These are phyloP conservation scores for Colletotrichum orchidophilum DNA, from an alignment of 2,329 filamentous ascomycete genomes.

Conservation along the genomic window DNA sequence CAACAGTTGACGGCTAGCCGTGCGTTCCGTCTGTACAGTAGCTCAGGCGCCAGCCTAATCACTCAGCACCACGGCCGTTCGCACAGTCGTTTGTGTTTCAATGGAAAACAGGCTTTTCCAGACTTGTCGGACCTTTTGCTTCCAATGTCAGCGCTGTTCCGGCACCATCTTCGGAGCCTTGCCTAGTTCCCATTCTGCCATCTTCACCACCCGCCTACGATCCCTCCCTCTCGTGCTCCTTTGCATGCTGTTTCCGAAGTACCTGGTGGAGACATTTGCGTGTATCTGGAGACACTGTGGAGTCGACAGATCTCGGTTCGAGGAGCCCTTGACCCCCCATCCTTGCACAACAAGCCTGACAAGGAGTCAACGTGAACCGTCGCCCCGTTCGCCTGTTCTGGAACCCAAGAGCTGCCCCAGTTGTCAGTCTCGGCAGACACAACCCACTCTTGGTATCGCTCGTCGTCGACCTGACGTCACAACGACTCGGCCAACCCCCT, in stretches of 20 bases:
- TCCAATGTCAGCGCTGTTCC: constrained; percentile 21
- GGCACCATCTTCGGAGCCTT: constrained; percentile 20
- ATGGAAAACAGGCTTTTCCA: constrained; percentile 27
- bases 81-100: constrained; percentile 27
- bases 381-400: constrained; percentile 28
- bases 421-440: constrained; percentile 3
- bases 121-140: constrained; percentile 21
- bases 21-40: constrained; percentile 28
- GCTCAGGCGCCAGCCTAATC: background rate
- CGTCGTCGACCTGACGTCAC: constrained; percentile 27
- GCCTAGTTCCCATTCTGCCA: constrained; percentile 24
- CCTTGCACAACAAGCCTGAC: constrained; percentile 22
- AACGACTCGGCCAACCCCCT: background rate
- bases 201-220: constrained; percentile 19
- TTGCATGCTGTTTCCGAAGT: constrained; percentile 16
- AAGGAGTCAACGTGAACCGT: constrained; percentile 16
- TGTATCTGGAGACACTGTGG: constrained; percentile 26
- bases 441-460: constrained; percentile 9
- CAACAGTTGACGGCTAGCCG: constrained; percentile 23
- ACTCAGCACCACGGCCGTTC: constrained; percentile 15
- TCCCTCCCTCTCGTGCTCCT: constrained; percentile 14
- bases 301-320: constrained; percentile 28
- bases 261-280: constrained; percentile 23
- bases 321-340: constrained; percentile 20
- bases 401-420: constrained; percentile 20